Conservation (phyloP, 495 filamentous ascomycete species). For the Endocarpon pusillum region DNA sequence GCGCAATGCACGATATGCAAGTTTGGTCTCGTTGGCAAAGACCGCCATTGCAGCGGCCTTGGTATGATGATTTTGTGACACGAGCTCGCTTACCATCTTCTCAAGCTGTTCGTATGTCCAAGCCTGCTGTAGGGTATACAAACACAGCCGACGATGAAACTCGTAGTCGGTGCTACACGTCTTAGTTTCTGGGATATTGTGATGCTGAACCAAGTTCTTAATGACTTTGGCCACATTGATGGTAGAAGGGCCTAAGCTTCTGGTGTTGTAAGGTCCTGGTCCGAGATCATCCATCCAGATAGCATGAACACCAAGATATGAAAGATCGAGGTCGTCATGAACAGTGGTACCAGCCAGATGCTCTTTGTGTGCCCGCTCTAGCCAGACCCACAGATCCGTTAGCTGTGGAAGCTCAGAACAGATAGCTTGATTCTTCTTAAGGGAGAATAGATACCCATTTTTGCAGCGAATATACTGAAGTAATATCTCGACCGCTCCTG, state of each 20-base stretch:
- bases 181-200: conserved; percentile 3
- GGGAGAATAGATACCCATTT: conserved; percentile 70
- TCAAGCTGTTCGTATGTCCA: conserved; percentile 45
- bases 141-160: conserved; percentile 60
- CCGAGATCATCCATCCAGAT: conserved; percentile 68
- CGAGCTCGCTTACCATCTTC: conserved; percentile 39
- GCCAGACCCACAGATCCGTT: conserved; percentile 60
- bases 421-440: conserved; percentile 45
- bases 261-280: conserved; percentile 1
- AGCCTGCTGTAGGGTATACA: conserved; percentile 61
- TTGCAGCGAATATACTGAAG: no score
- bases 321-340: conserved; percentile 55
- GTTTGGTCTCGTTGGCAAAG: conserved; percentile 50
- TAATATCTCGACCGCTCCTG: no score
- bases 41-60: conserved; percentile 66
- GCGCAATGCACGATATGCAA: conserved; percentile 28
- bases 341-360: conserved; percentile 45
- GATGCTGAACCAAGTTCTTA: no score
- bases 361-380: background rate
- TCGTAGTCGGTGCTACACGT: conserved; percentile 41
- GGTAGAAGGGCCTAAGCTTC: no score
- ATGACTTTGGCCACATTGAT: no score
- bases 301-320: conserved; percentile 64
- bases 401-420: conserved; percentile 57
- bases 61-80: conserved; percentile 46